Evolutionary conservation across 768 basidiomycete species (phyloP).

Genomic region (Exsudoporus frostii): DNA sequence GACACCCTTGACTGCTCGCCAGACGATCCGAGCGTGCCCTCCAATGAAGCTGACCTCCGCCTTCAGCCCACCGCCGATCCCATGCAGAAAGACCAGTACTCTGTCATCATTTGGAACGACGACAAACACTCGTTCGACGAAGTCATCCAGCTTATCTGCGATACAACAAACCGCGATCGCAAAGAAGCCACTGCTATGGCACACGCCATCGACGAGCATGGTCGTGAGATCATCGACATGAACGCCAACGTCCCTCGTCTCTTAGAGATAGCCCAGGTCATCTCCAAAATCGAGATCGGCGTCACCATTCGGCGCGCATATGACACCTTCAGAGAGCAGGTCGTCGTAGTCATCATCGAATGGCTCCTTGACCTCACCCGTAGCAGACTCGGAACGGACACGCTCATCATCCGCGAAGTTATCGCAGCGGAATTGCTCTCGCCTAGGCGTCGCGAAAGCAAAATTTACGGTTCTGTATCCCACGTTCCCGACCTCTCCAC

Average conservation of each 20-base stretch:
- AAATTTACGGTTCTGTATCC: constrained; percentile 39
- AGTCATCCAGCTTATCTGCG: constrained; percentile 69
- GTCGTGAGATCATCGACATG: constrained; percentile 82
- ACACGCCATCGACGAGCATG: constrained; percentile 68
- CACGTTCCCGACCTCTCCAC: constrained; percentile 36
- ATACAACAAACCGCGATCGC: constrained; percentile 45
- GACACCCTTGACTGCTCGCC: constrained; percentile 81
- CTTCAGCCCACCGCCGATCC: constrained; percentile 75
- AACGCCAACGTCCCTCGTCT: constrained; percentile 50
- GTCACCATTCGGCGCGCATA: constrained; percentile 85
- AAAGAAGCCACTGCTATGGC: constrained; percentile 59
- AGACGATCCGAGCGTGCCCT: constrained; percentile 68
- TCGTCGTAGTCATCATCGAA: constrained; percentile 79
- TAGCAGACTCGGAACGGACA: constrained; percentile 64
- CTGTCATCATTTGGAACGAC: constrained; percentile 91
- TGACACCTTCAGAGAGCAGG: constrained; percentile 87
- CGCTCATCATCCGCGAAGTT: constrained; percentile 65
- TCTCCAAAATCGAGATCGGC: constrained; percentile 86
- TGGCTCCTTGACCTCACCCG: constrained; percentile 82
- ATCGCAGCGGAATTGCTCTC: constrained; percentile 68
- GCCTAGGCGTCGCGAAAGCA: constrained; percentile 52
- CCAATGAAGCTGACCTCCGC: constrained; percentile 65
- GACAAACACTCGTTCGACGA: constrained; percentile 95
- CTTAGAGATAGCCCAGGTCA: constrained; percentile 73
- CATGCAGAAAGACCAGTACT: constrained; percentile 74